phyloP scores from a whole-genome alignment of 192 early-diverging fungal species.

The Linnemannia elongata region DNA sequence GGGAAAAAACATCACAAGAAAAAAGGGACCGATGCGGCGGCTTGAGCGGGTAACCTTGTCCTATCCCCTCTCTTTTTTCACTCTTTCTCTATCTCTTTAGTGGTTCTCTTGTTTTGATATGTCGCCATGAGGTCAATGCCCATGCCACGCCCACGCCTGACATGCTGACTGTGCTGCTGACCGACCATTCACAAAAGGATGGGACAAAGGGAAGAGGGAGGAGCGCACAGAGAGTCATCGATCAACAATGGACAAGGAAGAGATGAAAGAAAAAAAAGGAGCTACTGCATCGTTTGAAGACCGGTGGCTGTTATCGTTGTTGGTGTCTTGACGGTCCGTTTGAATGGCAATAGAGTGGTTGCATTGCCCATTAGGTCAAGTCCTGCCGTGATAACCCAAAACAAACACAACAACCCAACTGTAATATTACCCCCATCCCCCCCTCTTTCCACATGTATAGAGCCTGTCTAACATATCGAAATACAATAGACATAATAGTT shows the following conservation, averaged over 20 bases:
- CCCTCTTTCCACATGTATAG: not conserved
- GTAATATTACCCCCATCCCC: conserved; percentile 11
- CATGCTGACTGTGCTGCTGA: conserved; percentile 3
- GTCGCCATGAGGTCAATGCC: conserved; percentile 4
- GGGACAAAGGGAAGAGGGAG: not conserved
- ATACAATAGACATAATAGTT: not conserved
- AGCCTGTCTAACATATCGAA: not conserved
- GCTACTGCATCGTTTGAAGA: not conserved
- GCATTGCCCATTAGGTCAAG: not conserved
- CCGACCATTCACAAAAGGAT: not conserved
- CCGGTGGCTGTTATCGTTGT: not conserved
- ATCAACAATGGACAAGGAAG: not conserved
- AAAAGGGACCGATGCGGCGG: conserved; percentile 18
- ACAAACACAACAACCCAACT: not conserved
- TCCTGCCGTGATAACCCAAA: not conserved
- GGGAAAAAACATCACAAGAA: conserved; percentile 11
- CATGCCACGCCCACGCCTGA: not conserved
- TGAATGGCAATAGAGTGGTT: not conserved
- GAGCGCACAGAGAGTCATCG: not conserved
- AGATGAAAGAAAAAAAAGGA: not conserved
- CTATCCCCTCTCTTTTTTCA: not conserved
- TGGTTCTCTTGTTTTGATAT: not conserved
- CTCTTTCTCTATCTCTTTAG: not conserved
- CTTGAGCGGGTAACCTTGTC: conserved; percentile 4
- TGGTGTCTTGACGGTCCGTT: not conserved